Conservation (phyloP, 768 basidiomycete genomes). For the Mycena amicta region DNA sequence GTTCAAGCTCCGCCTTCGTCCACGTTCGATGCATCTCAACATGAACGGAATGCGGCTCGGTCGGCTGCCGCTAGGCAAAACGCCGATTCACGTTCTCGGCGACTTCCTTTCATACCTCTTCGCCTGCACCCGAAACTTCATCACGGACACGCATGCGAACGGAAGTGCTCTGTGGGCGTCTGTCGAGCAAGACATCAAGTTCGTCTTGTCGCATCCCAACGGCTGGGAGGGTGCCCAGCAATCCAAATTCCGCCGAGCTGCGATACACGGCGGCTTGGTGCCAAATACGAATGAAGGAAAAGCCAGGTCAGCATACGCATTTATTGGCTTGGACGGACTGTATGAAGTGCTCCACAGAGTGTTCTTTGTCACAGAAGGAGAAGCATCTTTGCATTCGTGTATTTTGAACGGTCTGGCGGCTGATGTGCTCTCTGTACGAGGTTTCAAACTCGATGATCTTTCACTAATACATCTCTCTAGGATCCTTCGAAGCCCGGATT, state of each 20-base stretch:
- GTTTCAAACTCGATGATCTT: not conserved
- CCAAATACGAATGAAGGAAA: slow-evolving; percentile 75
- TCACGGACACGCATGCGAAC: slow-evolving; percentile 82
- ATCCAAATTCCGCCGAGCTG: slow-evolving; percentile 75
- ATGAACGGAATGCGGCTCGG: slow-evolving; percentile 85
- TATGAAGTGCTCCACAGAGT: no score
- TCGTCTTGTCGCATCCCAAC: slow-evolving; percentile 79
- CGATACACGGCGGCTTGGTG: slow-evolving; percentile 71
- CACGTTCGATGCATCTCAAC: slow-evolving; percentile 75
- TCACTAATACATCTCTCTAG: slow-evolving; percentile 34
- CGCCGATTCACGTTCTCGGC: slow-evolving; percentile 75
- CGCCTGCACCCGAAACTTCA: slow-evolving; percentile 72
- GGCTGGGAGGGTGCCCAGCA: slow-evolving; percentile 76
- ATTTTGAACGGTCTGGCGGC: slow-evolving; percentile 76
- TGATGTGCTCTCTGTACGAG: slow-evolving; percentile 70
- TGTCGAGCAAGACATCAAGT: slow-evolving; percentile 69
- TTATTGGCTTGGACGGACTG: no score
- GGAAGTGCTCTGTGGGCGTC: slow-evolving; percentile 69
- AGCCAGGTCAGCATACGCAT: no score
- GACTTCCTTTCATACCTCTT: slow-evolving; percentile 79
- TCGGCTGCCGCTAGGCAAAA: slow-evolving; percentile 64
- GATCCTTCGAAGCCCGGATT: slow-evolving; percentile 77
- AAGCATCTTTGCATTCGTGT: slow-evolving; percentile 82
- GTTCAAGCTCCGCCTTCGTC: slow-evolving; percentile 80
- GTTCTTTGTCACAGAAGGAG: slow-evolving; percentile 81